Conservation (phyloP, 148 eudicot species). For the Camellia lanceoleosa region DNA sequence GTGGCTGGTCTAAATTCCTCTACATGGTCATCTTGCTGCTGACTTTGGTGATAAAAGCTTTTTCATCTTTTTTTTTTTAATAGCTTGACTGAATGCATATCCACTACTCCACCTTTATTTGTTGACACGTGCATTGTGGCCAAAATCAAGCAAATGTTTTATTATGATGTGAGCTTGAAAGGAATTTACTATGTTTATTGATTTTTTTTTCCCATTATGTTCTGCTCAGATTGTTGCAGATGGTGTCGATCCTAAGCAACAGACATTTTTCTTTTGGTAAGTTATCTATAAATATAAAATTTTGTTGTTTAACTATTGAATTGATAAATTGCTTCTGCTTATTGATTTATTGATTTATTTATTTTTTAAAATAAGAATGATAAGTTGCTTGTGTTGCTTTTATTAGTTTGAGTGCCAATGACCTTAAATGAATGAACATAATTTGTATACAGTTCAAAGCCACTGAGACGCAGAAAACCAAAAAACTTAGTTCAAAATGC, state of each 20-base stretch:
- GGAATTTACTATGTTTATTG: not conserved
- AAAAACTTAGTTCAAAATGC: conserved; percentile 36
- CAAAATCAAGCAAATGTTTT: not conserved
- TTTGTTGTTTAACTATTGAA: not conserved
- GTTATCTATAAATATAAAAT: conserved; percentile 7
- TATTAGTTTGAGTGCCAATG: conserved; percentile 8
- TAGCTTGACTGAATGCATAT: not conserved
- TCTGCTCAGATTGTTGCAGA: conserved; percentile 55
- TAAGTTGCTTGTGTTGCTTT: not conserved
- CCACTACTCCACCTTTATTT: not conserved
- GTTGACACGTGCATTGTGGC: not conserved
- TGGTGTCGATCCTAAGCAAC: conserved; percentile 73
- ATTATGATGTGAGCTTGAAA: not conserved
- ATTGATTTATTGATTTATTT: not conserved
- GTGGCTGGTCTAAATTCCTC: not conserved
- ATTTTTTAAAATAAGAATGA: no score
- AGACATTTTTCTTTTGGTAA: conserved; percentile 71
- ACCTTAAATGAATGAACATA: not conserved
- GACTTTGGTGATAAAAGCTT: not conserved
- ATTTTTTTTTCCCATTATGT: not conserved
- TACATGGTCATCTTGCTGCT: not conserved
- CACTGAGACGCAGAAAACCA: conserved; percentile 52
- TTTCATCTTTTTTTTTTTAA: not conserved
- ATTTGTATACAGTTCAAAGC: conserved; percentile 52
- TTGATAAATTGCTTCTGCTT: not conserved